Base-by-base conservation (phyloP, 2,329 filamentous ascomycete genomes). In the Metarhizium rileyi region DNA sequence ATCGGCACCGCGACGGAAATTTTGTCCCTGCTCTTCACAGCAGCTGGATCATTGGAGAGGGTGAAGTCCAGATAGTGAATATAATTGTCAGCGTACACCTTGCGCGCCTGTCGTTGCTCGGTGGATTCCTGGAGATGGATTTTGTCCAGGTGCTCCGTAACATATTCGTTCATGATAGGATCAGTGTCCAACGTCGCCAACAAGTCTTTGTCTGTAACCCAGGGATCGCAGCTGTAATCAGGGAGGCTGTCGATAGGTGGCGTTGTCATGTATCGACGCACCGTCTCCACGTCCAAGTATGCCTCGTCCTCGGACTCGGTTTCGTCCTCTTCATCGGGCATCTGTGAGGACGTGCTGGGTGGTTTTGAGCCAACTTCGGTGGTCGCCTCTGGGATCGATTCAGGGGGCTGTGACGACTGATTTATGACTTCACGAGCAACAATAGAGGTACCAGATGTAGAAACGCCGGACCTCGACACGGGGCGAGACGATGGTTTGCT, bases 231-330 rank as follows among this genome's bases (percentile, higher is more conserved):
- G 42, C 63, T 61, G 50, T 70, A 76, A 46, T 71, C 61, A 0
- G 78, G 78, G 2, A 82, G 63, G 38, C 70, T 74, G 10, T 80
- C 75, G 10, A 77, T 55, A 1, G 77, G 76, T 2, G 78, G 78
- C 2, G 78, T 82, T 22, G 65, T 62, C 63, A 77, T 75, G 50
- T 70, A 74, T 48, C 73, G 69, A 10, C 77, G 71, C 26, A 76
- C 70, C 5, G 68, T 66, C 38, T 75, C 72, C 25, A 75, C 62
- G n/a, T 70, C 70, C 52, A 73, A 66, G 35, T 68, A 70, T n/a
- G 76, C 70, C 35, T 76, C 69, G 40, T 74, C 75, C 46, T 80
- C 77, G 7, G 76, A 71, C 52, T 80, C 76, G 2, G 76, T 78
- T 46, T 78, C 69, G 28, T 75, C 75, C 46, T 75, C 74, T 35